phyloP scores from a whole-genome alignment of 2,329 filamentous ascomycete species.

The Macrophomina phaseolina region DNA sequence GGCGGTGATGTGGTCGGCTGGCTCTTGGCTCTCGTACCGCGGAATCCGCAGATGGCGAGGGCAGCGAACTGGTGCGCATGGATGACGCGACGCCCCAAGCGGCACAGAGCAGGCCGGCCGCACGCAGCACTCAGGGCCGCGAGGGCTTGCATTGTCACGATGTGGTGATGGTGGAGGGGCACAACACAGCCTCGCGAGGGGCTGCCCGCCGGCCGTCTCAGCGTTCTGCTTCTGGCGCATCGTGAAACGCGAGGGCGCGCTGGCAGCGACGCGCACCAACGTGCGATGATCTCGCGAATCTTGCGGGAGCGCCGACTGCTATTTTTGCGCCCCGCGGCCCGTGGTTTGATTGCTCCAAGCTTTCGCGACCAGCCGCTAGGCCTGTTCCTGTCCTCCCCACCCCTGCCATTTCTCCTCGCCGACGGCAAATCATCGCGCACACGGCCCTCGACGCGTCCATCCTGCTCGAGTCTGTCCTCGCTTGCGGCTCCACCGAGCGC shows the following conservation, averaged over 20 bases:
- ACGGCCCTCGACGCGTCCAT: neutral
- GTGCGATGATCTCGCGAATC: conserved; percentile 18
- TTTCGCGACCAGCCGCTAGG: neutral
- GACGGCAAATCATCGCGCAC: conserved; percentile 5
- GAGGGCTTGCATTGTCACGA: conserved; percentile 1
- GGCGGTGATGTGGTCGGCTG: neutral
- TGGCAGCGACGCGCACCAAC: neutral
- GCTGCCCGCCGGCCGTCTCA: conserved; percentile 4
- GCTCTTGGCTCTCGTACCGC: conserved; percentile 17
- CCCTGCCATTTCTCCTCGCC: neutral
- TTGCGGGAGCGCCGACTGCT: conserved; percentile 12
- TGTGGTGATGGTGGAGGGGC: neutral
- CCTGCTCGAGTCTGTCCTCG: neutral
- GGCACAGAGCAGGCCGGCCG: neutral
- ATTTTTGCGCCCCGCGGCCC: conserved; percentile 1
- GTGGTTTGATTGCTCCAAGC: conserved; percentile 1
- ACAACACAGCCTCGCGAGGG: neutral
- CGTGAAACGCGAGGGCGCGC: conserved; percentile 1
- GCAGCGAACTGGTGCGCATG: neutral
- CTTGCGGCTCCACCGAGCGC: conserved; percentile 9
- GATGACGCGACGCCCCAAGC: conserved; percentile 1
- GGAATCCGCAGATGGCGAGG: neutral
- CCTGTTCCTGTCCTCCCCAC: conserved; percentile 5
- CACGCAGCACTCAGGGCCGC: neutral
- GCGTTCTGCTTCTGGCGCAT: neutral